These are phyloP conservation scores for Aspergillus sp. DNA, from an alignment of 2,329 filamentous ascomycete species.

Conservation along the genomic window DNA sequence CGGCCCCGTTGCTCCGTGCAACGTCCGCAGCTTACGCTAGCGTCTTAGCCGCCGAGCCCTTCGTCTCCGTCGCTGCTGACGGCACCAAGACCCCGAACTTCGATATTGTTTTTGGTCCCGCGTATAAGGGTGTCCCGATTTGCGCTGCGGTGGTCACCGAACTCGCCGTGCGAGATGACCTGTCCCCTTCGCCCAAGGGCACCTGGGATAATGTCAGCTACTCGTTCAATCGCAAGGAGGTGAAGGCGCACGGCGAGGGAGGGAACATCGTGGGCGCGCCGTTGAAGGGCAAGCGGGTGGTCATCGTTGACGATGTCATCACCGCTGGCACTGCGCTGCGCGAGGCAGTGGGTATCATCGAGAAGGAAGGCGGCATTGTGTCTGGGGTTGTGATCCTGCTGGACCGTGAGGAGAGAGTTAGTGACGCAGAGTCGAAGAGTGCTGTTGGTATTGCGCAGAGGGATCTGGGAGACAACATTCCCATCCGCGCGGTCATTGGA, in stretches of 20 bases:
- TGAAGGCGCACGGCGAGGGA: conserved; percentile 91
- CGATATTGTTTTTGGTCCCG: conserved; percentile 86
- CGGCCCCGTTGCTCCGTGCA: conserved; percentile 64
- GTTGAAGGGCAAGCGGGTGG: conserved; percentile 72
- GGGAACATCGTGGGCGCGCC: conserved; percentile 84
- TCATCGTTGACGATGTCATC: conserved; percentile 95
- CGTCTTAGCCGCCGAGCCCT: conserved; percentile 44
- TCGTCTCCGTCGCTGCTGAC: conserved; percentile 29
- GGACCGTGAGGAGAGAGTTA: conserved; percentile 57
- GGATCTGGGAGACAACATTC: conserved; percentile 62
- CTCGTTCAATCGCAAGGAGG: conserved; percentile 92
- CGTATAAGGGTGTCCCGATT: conserved; percentile 96
- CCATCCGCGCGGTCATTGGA: conserved; percentile 63
- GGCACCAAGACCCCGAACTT: conserved; percentile 44
- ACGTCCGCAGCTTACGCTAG: conserved; percentile 75
- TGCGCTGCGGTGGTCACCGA: conserved; percentile 68
- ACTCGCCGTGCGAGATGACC: conserved; percentile 58
- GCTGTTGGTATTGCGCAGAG: conserved; percentile 79
- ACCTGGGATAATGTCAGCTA: conserved; percentile 67
- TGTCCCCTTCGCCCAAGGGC: conserved; percentile 31
- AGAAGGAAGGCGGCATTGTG: conserved; percentile 72
- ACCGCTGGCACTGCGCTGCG: conserved; percentile 90
- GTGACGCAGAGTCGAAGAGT: conserved; percentile 61
- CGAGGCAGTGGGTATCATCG: conserved; percentile 84
- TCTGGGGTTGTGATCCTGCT: conserved; percentile 83